phyloP scores from a whole-genome alignment of 352 stramenopile genomes.

The Phytophthora rubi region DNA sequence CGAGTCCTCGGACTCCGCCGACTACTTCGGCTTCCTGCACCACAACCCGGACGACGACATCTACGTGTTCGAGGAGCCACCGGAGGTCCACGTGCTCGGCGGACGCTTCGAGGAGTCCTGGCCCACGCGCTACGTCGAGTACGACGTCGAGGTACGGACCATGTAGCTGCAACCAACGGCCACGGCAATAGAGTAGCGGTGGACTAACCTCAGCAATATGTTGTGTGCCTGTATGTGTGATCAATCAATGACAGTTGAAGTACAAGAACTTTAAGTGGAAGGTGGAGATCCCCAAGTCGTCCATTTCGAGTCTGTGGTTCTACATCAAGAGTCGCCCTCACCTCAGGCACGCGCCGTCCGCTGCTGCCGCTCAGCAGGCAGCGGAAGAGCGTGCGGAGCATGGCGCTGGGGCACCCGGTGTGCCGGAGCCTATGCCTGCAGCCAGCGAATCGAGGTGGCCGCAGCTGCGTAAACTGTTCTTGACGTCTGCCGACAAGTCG shows the following conservation, averaged over 20 bases:
- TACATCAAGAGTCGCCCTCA: constrained; percentile 86
- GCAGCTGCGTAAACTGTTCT: constrained; percentile 82
- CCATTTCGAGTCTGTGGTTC: constrained; percentile 85
- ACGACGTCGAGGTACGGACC: constrained; percentile 74
- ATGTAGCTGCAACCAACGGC: no score
- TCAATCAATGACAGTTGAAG: constrained; percentile 35
- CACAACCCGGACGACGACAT: constrained; percentile 71
- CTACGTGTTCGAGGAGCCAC: constrained; percentile 76
- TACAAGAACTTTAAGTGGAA: constrained; percentile 87
- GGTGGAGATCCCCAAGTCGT: constrained; percentile 86
- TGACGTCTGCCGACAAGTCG: constrained; percentile 79
- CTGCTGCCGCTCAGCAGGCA: constrained; percentile 19
- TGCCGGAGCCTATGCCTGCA: constrained; percentile 26
- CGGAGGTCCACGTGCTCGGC: constrained; percentile 61
- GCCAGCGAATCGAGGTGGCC: constrained; percentile 47
- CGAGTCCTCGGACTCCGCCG: constrained; percentile 29
- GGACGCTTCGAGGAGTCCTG: constrained; percentile 80
- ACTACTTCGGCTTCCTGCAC: constrained; percentile 62
- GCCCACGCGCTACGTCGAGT: constrained; percentile 86
- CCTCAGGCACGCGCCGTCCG: constrained; percentile 46
- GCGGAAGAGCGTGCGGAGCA: constrained; percentile 31
- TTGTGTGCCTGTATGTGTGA: background rate
- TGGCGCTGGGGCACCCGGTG: constrained; percentile 27
- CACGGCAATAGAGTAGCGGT: constrained; percentile 28
- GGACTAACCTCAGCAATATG: constrained; percentile 28